Evolutionary conservation across 306 rosid species (phyloP), one percentile per base, ranked within the genome.

Genomic region (Vachellia pachyceras): DNA sequence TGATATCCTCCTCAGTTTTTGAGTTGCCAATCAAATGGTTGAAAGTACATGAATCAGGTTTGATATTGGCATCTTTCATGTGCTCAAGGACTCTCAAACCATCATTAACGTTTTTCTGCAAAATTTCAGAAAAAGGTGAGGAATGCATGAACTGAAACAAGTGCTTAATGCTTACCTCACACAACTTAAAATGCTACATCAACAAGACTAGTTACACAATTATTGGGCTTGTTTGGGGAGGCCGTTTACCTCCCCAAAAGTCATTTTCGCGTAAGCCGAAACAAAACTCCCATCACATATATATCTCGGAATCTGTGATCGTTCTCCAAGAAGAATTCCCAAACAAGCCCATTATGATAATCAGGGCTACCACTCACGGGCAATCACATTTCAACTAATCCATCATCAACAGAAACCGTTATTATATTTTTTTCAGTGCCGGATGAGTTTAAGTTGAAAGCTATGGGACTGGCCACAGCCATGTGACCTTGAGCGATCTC

Each of bases 11-110:
- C 83, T 89, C 93, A 6, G 86, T 77, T n/a, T 86, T 79, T 82
- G 90, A 89, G 73, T 91, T 88, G 82, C 60, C 20, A 67, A 95
- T 87, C 83, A 95, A 80, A 87, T 86, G 79, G 89, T 86, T 74
- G 86, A 84, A 93, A 49, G 99, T 91, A 7, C 36, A 75, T 67
- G 93, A 88, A 92, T 95, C 96, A 83, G 97, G 98, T 50, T 86
- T 74, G 68, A 91, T 76, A 47, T 72, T 61, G 58, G 90, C 93
- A 73, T 71, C 85, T 85, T 82, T 75, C 97, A 93, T 95, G 65
- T 73, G 85, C 88, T 87, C 80, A 60, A 90, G 77, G 84, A 95
- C 92, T 82, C 40, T 86, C 74, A 88, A 65, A 41, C 78, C 99
- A 73, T 77, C 85, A 47, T 42, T 20, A 68, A 69, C 77, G 74